Conservation (phyloP, 139 green algal species). For the Astrephomene gubernaculifera region DNA sequence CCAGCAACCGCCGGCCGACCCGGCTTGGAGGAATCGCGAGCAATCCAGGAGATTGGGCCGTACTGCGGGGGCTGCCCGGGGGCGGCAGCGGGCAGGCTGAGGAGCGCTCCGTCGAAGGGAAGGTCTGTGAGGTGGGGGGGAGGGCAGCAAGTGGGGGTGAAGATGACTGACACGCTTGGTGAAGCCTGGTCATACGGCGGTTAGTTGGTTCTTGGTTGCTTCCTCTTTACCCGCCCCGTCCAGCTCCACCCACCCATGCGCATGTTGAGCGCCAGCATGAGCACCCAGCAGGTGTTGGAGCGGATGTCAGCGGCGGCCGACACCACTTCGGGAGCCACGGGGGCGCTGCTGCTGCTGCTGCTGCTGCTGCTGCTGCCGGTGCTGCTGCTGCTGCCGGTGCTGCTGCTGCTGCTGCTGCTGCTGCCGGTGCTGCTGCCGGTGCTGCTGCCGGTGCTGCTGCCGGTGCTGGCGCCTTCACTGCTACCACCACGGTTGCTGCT, state of each 20-base stretch:
- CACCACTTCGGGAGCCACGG: constrained; percentile 3
- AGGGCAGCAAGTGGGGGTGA: too few relatives aligned
- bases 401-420: background rate
- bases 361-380: background rate
- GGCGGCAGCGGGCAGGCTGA: background rate
- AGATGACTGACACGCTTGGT: too few relatives aligned
- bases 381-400: background rate
- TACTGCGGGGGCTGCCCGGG: background rate
- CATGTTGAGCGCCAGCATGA: constrained; percentile 34
- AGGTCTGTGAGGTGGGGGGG: too few relatives aligned
- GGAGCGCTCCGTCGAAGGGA: constrained; percentile 31
- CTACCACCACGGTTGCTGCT: too few relatives aligned
- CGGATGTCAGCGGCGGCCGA: background rate
- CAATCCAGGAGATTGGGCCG: constrained; percentile 26
- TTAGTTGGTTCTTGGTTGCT: too few relatives aligned
- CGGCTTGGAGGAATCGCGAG: constrained; percentile 37
- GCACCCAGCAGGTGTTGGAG: constrained; percentile 32
- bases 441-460: background rate
- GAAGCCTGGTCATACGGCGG: too few relatives aligned
- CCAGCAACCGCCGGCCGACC: constrained; percentile 8
- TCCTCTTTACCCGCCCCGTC: too few relatives aligned
- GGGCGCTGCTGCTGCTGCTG: background rate
- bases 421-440: background rate
- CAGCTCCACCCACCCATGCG: background rate
- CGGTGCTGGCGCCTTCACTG: too few relatives aligned